These are phyloP conservation scores for Macrolepiota albuminosa DNA, from an alignment of 768 basidiomycete species.

Conservation along the genomic window DNA sequence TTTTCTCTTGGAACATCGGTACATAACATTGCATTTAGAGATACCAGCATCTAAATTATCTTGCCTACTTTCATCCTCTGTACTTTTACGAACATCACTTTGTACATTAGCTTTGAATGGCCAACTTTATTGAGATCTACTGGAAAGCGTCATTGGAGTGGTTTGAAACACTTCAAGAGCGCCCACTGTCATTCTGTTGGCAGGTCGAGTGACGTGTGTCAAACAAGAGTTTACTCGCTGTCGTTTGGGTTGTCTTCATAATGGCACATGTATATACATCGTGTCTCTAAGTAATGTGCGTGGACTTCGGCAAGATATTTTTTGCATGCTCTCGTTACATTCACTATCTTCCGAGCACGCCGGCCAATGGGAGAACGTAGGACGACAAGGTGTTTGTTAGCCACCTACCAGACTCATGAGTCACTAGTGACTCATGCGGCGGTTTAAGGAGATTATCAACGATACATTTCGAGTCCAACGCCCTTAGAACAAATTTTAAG, in stretches of 20 bases:
- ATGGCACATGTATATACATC: background rate
- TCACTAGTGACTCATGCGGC: too few relatives aligned
- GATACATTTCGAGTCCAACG: too few relatives aligned
- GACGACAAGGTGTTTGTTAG: background rate
- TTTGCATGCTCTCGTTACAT: background rate
- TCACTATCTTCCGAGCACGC: background rate
- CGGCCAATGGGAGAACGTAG: background rate
- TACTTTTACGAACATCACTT: background rate
- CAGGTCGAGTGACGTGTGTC: background rate
- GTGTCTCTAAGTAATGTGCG: background rate
- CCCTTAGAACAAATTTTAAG: too few relatives aligned
- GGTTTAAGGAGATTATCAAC: background rate
- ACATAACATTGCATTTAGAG: conserved; percentile 2
- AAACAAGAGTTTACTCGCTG: background rate
- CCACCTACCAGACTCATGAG: too few relatives aligned
- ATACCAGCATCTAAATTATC: conserved; percentile 9
- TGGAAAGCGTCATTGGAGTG: background rate
- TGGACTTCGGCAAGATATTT: too few relatives aligned
- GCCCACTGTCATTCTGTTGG: background rate
- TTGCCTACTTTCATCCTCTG: background rate
- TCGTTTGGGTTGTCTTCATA: background rate
- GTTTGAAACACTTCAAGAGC: background rate
- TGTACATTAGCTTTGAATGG: background rate
- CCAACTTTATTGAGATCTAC: too few relatives aligned
- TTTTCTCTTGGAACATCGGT: conserved; percentile 2